These are phyloP conservation scores for Trypanosomatidae sp. DNA, from an alignment of 208 protist genomes.

Conservation along the genomic window DNA sequence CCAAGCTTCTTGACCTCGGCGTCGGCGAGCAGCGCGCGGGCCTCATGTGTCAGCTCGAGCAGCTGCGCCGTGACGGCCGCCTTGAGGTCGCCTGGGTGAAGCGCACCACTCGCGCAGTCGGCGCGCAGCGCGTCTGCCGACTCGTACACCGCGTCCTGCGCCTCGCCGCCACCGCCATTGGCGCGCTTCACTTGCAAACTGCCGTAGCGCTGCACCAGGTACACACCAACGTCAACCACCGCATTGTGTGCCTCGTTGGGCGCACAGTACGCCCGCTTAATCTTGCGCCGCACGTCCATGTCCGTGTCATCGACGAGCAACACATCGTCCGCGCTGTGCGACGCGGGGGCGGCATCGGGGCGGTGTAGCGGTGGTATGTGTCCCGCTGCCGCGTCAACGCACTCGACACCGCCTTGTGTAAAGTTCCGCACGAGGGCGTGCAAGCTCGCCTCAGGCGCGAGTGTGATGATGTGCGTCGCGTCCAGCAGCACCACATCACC, in stretches of 20 bases:
- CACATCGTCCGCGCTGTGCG: slow-evolving; percentile 74
- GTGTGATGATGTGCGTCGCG: slow-evolving; percentile 60
- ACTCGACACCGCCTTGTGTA: slow-evolving; percentile 23
- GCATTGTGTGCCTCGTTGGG: slow-evolving; percentile 79
- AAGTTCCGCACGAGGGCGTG: slow-evolving; percentile 31
- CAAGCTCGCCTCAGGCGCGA: slow-evolving; percentile 21
- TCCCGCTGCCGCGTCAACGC: slow-evolving; percentile 11
- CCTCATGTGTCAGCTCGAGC: slow-evolving; percentile 12
- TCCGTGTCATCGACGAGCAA: slow-evolving; percentile 96
- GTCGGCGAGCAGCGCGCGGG: slow-evolving; percentile 23
- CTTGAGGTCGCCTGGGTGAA: slow-evolving; percentile 92
- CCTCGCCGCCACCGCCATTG: slow-evolving; percentile 42
- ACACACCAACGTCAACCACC: slow-evolving; percentile 76
- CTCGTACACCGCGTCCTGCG: slow-evolving; percentile 34
- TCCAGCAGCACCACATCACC: slow-evolving; percentile 32
- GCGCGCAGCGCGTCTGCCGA: slow-evolving; percentile 12
- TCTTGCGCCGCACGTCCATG: slow-evolving; percentile 91
- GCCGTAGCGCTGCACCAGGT: slow-evolving; percentile 23
- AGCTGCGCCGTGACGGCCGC: slow-evolving; percentile 57
- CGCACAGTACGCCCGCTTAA: slow-evolving; percentile 94
- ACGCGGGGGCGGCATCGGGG: slow-evolving; percentile 14
- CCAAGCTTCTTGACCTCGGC: slow-evolving; percentile 56
- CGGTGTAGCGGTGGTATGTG: slow-evolving; percentile 82
- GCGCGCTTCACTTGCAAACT: slow-evolving; percentile 29
- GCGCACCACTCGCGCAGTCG: slow-evolving; percentile 46